Evolutionary conservation across 202 grass and related monocot species (phyloP), one percentile per base, ranked within the genome.

Genomic region (Zoysia matrella): DNA sequence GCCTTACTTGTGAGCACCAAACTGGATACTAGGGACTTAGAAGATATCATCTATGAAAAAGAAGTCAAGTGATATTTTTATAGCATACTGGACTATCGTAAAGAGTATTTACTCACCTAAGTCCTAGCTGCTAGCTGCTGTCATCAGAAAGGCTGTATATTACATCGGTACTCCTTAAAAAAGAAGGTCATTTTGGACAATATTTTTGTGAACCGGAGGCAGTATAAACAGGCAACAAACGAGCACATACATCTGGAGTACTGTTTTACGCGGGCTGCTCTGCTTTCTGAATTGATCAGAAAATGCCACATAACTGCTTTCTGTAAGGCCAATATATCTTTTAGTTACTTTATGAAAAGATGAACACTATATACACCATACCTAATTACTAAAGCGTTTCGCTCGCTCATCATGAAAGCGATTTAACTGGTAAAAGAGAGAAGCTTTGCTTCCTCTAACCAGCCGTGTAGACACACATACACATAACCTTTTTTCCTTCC

Each of bases 271-370:
- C 46, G 6, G 52, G 10, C 44, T 75, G 13, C 41, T 74, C 74
- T 36, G 30, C 30, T 1, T 36, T 79, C 65, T 7, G 18, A 22
- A 52, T 77, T 81, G 52, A 43, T 72, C 69, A 82, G 69, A 83
- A 88, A 86, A 82, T 85, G 70, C 69, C 82, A 76, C 69, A 49
- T 12, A 55, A 88, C 69, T 85, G 74, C 89, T 88, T 88, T 91
- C 9, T 36, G 30, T 51, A 82, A 78, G 54, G 60, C 60, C 3
- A n/a, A 41, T 65, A 51, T 76, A 80, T 76, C 74, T 67, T 36
- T 36, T 36, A 36, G 30, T 83, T 53, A 47, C 89, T 91, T 91
- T 88, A 60, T 11, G 11, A 75, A 83, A 91, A 85, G 69, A 86
- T 45, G 62, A 36, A 36, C 30, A 36, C 30, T 56, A 72, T 73